phyloP scores from a whole-genome alignment of 2,329 filamentous ascomycete species.

The Hymenoscyphus albidus region DNA sequence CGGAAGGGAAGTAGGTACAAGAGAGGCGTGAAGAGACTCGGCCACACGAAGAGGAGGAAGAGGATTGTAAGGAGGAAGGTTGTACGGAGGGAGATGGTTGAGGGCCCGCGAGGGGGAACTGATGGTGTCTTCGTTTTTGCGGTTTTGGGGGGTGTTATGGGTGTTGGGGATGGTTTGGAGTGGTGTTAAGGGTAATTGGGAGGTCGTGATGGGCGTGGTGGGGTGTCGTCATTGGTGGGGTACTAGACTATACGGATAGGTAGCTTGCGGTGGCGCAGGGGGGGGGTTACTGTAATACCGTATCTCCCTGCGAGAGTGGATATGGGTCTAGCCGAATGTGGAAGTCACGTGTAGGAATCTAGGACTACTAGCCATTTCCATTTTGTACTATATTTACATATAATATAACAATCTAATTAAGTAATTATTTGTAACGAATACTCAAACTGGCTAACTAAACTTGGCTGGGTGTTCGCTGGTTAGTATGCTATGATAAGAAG shows the following conservation, averaged over 20 bases:
- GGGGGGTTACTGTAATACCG: too few relatives aligned
- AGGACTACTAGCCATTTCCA: too few relatives aligned
- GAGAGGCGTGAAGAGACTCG: slow-evolving; percentile 45
- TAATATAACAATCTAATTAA: too few relatives aligned
- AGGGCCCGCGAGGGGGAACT: slow-evolving; percentile 12
- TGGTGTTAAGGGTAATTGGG: background rate
- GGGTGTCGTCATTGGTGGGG: background rate
- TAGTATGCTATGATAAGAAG: too few relatives aligned
- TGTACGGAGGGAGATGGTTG: slow-evolving; percentile 30
- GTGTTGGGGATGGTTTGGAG: background rate
- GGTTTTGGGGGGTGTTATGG: background rate
- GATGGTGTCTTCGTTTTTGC: background rate
- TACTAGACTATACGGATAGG: background rate
- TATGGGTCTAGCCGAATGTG: too few relatives aligned
- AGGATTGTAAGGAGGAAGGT: slow-evolving; percentile 46
- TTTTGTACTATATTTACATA: too few relatives aligned
- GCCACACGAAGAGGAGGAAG: slow-evolving; percentile 41
- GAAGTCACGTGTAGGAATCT: too few relatives aligned
- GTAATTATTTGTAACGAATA: too few relatives aligned
- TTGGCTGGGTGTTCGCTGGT: too few relatives aligned
- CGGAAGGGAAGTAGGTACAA: slow-evolving; percentile 45
- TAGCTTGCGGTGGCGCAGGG: too few relatives aligned
- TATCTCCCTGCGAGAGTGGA: too few relatives aligned
- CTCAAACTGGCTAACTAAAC: too few relatives aligned
- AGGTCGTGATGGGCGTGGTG: background rate